Evolutionary conservation across 2,329 filamentous ascomycete genomes (phyloP), one percentile per base, ranked within the genome.

Genomic region (Venturia asperata): DNA sequence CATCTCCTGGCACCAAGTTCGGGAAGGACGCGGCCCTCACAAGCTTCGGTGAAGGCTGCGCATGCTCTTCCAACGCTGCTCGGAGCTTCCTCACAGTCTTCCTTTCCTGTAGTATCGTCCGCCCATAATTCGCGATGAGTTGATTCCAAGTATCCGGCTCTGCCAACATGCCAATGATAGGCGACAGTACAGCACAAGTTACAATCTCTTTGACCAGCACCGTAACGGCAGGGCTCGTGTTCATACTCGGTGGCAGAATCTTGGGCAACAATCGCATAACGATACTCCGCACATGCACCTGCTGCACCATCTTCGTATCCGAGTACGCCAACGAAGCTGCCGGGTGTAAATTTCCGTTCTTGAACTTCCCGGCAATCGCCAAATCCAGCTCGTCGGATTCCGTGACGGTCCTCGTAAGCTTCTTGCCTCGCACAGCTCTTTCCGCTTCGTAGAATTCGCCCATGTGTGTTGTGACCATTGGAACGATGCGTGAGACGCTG

Each of bases 141-240:
- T 97, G 92, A 72, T 99, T 97, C 93, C 93, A 99, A 10, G 89
- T 96, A 77, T 99, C 95, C 1, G 95, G 92, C 70, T 99, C 93
- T 5, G 90, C 85, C 21, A 99, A 79, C 67, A 92, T 80, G 70
- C 88, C 86, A 73, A 97, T 82, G 27, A 95, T 79, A 0, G 94
- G 94, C 52, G 86, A 87, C 45, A 99, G 79, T 47, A 99, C 87
- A n/a, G 91, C 91, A 75, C 94, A 97, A 27, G 91, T 83, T n/a
- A 97, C 85, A 67, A 99, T 88, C 77, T 99, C 95, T 70, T 90
- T 87, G 67, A 97, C 83, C 64, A 99, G 80, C 43, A 88, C 88
- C 41, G 85, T 85, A 9, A 97, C 92, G 52, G 90, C 86, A 67
- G 90, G 84, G 73, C 94, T 97, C 41, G 87, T 87, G 49, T 91